Conservation (phyloP, 2,329 filamentous ascomycete species). For the Claviceps capensis region DNA sequence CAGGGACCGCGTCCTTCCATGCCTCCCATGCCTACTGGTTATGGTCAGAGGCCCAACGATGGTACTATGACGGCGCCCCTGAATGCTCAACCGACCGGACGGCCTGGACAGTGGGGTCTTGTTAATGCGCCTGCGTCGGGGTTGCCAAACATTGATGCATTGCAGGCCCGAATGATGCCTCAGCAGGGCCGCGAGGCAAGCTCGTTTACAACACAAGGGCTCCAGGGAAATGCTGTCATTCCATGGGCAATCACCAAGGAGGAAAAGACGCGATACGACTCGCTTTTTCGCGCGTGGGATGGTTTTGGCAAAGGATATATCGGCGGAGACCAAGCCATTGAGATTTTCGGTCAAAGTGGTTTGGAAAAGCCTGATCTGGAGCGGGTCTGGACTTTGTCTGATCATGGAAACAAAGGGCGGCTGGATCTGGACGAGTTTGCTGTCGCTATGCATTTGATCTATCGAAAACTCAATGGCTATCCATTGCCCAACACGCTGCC, state of each 20-base stretch:
- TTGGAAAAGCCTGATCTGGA: conserved; percentile 83
- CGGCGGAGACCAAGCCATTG: conserved; percentile 81
- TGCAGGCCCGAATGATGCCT: conserved; percentile 94
- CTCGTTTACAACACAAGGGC: conserved; percentile 68
- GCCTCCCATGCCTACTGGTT: conserved; percentile 58
- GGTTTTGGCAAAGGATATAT: conserved; percentile 88
- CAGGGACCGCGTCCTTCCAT: conserved; percentile 77
- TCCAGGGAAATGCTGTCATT: conserved; percentile 88
- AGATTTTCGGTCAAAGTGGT: conserved; percentile 94
- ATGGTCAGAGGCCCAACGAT: conserved; percentile 34
- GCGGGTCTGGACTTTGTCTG: conserved; percentile 85
- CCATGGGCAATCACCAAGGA: conserved; percentile 99
- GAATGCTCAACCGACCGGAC: conserved; percentile 87
- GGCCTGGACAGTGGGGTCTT: conserved; percentile 93
- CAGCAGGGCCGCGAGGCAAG: conserved; percentile 81
- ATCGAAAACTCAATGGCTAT: conserved; percentile 91
- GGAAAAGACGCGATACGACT: conserved; percentile 93
- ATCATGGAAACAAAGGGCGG: conserved; percentile 86
- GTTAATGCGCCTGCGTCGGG: conserved; percentile 86
- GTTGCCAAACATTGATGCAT: conserved; percentile 81
- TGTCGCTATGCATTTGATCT: conserved; percentile 98
- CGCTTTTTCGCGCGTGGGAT: conserved; percentile 93
- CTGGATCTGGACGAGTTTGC: conserved; percentile 95
- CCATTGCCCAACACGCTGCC: conserved; percentile 78
- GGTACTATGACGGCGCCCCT: conserved; percentile 52